A percentile compares a stretch with the other conserved stretches of the same genome.
phyloP scores from a whole-genome alignment of 108 stramenopile species.

The Fragilaria radians region DNA sequence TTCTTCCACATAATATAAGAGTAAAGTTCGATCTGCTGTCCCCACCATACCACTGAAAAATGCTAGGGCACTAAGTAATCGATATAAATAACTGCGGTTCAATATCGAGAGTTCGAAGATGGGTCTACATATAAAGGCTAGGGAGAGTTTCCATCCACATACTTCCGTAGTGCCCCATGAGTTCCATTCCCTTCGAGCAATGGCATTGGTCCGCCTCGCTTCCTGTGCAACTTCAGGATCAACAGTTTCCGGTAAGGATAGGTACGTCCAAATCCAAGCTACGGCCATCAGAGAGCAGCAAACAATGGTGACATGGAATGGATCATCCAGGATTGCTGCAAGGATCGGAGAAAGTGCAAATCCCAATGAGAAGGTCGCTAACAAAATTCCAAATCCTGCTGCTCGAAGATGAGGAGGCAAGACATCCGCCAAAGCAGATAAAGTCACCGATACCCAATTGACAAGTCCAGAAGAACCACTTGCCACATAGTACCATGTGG shows the following conservation, averaged over 20 bases:
- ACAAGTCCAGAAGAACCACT: slow-evolving; percentile 27
- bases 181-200: too few species aligned
- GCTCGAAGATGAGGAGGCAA: slow-evolving; percentile 42
- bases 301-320: too few species aligned
- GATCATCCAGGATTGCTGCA: too few species aligned
- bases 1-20: slow-evolving; percentile 79
- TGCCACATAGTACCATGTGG: slow-evolving; percentile 33
- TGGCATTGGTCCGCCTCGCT: too few species aligned
- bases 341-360: too few species aligned
- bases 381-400: slow-evolving; percentile 37
- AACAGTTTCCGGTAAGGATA: slow-evolving; percentile 40
- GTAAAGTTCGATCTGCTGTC: slow-evolving; percentile 59
- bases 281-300: too few species aligned
- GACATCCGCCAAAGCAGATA: slow-evolving; percentile 41
- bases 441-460: slow-evolving; percentile 38
- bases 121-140: too few species aligned
- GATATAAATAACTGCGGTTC: slow-evolving; percentile 68
- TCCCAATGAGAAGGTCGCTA: too few species aligned
- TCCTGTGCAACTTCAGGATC: slow-evolving; percentile 23
- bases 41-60: slow-evolving; percentile 68
- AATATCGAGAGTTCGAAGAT: slow-evolving; percentile 64
- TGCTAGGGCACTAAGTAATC: slow-evolving; percentile 57
- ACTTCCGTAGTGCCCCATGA: background rate
- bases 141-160: slow-evolving; percentile 8
- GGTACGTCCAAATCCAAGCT: too few species aligned